Evolutionary conservation across 2,329 filamentous ascomycete species (phyloP).

Genomic region (Venturia asperata): DNA sequence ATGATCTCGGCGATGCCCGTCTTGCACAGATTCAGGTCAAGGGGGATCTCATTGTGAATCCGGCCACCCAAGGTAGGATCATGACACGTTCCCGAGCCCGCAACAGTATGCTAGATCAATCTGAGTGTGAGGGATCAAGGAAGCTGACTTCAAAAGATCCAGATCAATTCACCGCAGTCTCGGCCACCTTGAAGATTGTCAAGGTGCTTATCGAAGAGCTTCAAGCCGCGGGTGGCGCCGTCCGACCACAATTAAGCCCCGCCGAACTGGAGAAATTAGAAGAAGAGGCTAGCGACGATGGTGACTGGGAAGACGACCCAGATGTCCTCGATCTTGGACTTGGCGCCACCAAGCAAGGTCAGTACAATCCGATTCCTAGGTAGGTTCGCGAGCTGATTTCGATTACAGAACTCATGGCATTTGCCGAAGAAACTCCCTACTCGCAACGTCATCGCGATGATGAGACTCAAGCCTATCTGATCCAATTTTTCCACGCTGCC

Average conservation of each 20-base stretch:
- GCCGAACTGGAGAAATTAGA: conserved; percentile 32
- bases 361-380: conserved; percentile 6
- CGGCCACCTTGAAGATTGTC: conserved; percentile 87
- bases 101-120: conserved; percentile 51
- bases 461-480: conserved; percentile 79
- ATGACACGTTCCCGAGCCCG: conserved; percentile 90
- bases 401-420: conserved; percentile 72
- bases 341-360: conserved; percentile 39
- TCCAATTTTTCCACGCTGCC: conserved; percentile 66
- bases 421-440: conserved; percentile 48
- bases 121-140: conserved; percentile 21
- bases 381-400: not conserved
- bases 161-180: conserved; percentile 79
- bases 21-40: conserved; percentile 76
- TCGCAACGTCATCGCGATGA: conserved; percentile 67
- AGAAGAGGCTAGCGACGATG: conserved; percentile 57
- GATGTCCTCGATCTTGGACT: conserved; percentile 65
- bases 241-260: conserved; percentile 37
- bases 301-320: conserved; percentile 75
- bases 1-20: conserved; percentile 75
- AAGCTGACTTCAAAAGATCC: conserved; percentile 51
- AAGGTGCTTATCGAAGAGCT: conserved; percentile 95
- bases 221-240: conserved; percentile 23
- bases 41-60: conserved; percentile 78
- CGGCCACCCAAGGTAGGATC: conserved; percentile 61